Evolutionary conservation across 2,329 filamentous ascomycete genomes (phyloP).

Genomic region (Cladosporium sp.): DNA sequence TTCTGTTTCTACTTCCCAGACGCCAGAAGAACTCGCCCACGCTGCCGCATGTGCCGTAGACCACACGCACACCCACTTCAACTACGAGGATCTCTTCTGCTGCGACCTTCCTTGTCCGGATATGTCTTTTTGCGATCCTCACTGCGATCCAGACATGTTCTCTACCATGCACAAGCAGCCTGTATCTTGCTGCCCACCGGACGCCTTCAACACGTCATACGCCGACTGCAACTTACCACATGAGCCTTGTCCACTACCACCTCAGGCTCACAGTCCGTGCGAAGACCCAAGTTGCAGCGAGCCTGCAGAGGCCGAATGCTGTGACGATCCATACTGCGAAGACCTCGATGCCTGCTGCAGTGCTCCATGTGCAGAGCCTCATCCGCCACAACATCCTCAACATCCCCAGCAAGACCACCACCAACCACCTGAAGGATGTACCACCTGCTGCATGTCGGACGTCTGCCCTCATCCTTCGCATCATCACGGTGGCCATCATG

Average conservation of each 20-base stretch:
- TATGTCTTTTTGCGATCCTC: constrained; percentile 12
- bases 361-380: constrained; percentile 2
- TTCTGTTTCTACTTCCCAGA: neutral
- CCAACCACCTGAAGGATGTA: constrained; percentile 8
- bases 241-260: constrained; percentile 6
- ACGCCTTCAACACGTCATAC: neutral
- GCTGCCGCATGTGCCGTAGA: constrained; percentile 8
- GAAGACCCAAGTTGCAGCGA: constrained; percentile 13
- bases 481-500: constrained; percentile 5
- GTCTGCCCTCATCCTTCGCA: constrained; percentile 14
- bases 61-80: constrained; percentile 10
- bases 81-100: constrained; percentile 14
- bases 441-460: constrained; percentile 15
- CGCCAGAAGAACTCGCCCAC: constrained; percentile 6
- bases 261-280: constrained; percentile 11
- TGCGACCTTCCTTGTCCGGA: constrained; percentile 12
- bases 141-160: constrained; percentile 12
- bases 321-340: constrained; percentile 34
- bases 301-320: constrained; percentile 8
- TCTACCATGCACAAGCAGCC: constrained; percentile 12
- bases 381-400: neutral
- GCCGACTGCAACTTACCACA: constrained; percentile 9
- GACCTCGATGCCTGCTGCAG: constrained; percentile 16
- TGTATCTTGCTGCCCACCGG: constrained; percentile 4
- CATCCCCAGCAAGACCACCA: constrained; percentile 5